These are phyloP conservation scores for Xenosphaeropsis pyriputrescens DNA, from an alignment of 2,329 filamentous ascomycete genomes.

Conservation along the genomic window DNA sequence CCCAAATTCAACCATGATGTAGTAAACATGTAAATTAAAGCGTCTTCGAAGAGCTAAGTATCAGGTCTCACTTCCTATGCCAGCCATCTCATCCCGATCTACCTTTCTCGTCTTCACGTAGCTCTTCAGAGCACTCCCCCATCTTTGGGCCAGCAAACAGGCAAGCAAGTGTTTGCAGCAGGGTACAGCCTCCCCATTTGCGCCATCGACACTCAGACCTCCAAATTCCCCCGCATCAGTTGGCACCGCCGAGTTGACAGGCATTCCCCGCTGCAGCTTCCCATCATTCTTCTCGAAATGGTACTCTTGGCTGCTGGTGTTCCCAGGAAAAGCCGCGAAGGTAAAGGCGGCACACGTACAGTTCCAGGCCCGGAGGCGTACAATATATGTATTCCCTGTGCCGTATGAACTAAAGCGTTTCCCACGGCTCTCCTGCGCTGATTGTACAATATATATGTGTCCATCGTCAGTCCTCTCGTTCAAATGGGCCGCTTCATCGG, in stretches of 20 bases:
- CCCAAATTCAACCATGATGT: background rate
- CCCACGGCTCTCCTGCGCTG: constrained; percentile 24
- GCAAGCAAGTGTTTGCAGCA: constrained; percentile 86
- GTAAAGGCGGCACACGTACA: constrained; percentile 82
- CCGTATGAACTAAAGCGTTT: constrained; percentile 13
- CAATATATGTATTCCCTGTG: constrained; percentile 38
- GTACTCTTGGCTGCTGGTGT: constrained; percentile 6
- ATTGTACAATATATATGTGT: constrained; percentile 49
- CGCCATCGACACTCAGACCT: constrained; percentile 22
- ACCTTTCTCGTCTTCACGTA: constrained; percentile 40
- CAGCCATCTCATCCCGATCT: constrained; percentile 54
- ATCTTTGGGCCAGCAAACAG: constrained; percentile 59
- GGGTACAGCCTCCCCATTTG: constrained; percentile 20
- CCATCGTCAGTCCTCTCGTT: constrained; percentile 2
- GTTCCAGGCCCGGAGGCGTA: constrained; percentile 66
- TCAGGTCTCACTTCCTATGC: constrained; percentile 30
- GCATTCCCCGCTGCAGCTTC: too few relatives aligned
- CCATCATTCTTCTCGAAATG: background rate
- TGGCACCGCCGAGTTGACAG: background rate
- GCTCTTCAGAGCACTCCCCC: constrained; percentile 36
- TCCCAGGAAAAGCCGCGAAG: constrained; percentile 49
- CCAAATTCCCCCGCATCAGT: constrained; percentile 26
- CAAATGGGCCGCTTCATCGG: background rate
- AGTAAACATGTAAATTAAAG: background rate
- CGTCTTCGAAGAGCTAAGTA: background rate